Conservation (phyloP, 176 grass and related monocot species). For the Chrysopogon serrulatus region DNA sequence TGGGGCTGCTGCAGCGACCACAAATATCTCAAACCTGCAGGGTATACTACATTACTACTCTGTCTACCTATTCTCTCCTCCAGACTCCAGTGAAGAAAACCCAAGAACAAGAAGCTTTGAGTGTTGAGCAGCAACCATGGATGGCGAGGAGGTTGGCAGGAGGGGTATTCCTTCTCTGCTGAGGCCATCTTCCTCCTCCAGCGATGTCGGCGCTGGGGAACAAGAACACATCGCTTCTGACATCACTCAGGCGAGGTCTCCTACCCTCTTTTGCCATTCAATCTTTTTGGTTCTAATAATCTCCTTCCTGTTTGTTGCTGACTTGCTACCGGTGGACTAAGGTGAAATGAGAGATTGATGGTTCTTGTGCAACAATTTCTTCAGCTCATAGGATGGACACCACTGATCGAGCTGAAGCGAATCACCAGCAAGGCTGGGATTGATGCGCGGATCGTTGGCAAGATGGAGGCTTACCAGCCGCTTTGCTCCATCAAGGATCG, state of each 20-base stretch:
- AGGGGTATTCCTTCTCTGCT: conserved; percentile 60
- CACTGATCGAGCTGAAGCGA: conserved; percentile 63
- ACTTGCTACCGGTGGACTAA: not conserved
- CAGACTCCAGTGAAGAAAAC: not conserved
- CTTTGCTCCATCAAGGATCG: conserved; percentile 79
- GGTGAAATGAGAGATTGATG: not conserved
- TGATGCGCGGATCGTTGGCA: conserved; percentile 56
- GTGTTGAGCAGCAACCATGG: not conserved
- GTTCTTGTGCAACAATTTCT: conserved; percentile 11
- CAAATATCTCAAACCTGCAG: not conserved
- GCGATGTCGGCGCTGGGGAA: not conserved
- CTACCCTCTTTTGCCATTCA: not conserved
- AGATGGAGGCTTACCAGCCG: conserved; percentile 70
- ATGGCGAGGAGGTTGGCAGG: conserved; percentile 21
- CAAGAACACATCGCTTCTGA: conserved; percentile 65
- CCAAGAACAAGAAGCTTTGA: not conserved
- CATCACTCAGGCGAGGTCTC: conserved; percentile 31
- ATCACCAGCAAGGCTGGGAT: conserved; percentile 50
- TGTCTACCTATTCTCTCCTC: not conserved
- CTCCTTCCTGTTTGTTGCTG: not conserved
- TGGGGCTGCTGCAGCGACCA: not conserved
- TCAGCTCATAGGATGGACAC: conserved; percentile 86
- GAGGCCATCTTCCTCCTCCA: not conserved
- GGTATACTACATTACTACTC: not conserved
- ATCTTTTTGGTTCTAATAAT: not conserved